These are phyloP conservation scores for Lactifluus subvellereus DNA, from an alignment of 768 basidiomycete species.

Conservation along the genomic window DNA sequence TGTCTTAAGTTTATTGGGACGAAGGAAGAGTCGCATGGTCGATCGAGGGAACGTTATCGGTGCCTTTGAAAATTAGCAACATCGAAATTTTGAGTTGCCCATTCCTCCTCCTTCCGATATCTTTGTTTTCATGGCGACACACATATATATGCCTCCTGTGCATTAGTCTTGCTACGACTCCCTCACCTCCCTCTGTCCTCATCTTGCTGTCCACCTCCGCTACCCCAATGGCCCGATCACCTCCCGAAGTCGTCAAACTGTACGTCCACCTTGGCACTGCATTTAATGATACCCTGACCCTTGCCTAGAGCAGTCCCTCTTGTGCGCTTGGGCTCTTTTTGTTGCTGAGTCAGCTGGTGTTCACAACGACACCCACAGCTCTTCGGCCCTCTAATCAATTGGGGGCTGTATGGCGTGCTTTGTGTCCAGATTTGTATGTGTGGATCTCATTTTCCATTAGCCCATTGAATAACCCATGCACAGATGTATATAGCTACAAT, in stretches of 20 bases:
- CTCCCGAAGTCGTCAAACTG: background rate
- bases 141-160: background rate
- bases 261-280: background rate
- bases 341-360: background rate
- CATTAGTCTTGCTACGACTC: background rate
- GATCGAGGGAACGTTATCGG: too few relatives aligned
- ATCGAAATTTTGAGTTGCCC: too few relatives aligned
- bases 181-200: background rate
- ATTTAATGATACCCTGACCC: background rate
- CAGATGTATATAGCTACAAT: constrained; percentile 20
- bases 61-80: too few relatives aligned
- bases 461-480: background rate
- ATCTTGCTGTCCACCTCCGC: background rate
- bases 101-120: too few relatives aligned
- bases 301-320: constrained; percentile 6
- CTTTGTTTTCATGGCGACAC: too few relatives aligned
- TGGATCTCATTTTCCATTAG: background rate
- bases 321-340: background rate
- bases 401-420: constrained; percentile 29
- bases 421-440: constrained; percentile 29
- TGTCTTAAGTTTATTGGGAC: too few relatives aligned
- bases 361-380: background rate
- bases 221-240: background rate
- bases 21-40: too few relatives aligned
- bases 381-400: constrained; percentile 26